These are phyloP conservation scores for Exserohilum turcica DNA, from an alignment of 2,329 filamentous ascomycete species.

Conservation along the genomic window DNA sequence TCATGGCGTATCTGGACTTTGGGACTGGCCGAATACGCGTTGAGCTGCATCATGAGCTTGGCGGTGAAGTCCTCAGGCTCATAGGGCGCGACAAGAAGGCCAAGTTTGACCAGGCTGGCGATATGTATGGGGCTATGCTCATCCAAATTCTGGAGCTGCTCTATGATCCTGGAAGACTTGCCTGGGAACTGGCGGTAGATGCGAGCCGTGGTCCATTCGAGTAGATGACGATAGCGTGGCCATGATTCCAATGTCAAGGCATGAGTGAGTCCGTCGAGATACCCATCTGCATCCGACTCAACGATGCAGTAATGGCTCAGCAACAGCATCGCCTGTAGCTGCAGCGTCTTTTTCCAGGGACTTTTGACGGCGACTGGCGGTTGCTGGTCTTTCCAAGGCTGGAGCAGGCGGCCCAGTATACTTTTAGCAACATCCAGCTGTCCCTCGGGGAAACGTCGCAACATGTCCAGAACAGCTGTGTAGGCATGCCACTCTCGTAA, in stretches of 20 bases:
- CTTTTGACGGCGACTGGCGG: slow-evolving; percentile 51
- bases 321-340: slow-evolving; percentile 54
- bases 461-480: slow-evolving; percentile 53
- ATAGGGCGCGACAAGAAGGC: slow-evolving; percentile 49
- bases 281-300: slow-evolving; percentile 32
- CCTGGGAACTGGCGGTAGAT: slow-evolving; percentile 47
- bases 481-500: slow-evolving; percentile 51
- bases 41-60: slow-evolving; percentile 50
- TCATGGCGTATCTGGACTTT: slow-evolving; percentile 61
- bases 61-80: slow-evolving; percentile 47
- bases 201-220: slow-evolving; percentile 56
- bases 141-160: slow-evolving; percentile 47
- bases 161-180: slow-evolving; percentile 42
- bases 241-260: slow-evolving; percentile 54
- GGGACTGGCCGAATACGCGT: slow-evolving; percentile 53
- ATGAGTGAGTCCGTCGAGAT: slow-evolving; percentile 48
- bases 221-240: slow-evolving; percentile 54
- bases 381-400: slow-evolving; percentile 53
- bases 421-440: slow-evolving; percentile 30
- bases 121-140: slow-evolving; percentile 55
- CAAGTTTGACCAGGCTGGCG: slow-evolving; percentile 55
- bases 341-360: slow-evolving; percentile 56
- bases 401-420: slow-evolving; percentile 45
- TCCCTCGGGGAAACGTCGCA: slow-evolving; percentile 46
- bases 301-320: slow-evolving; percentile 47